A percentile compares a stretch with the other conserved stretches of the same genome.
These are phyloP conservation scores for Linnemannia elongata DNA, from an alignment of 192 early-diverging fungal species.

Conservation along the genomic window DNA sequence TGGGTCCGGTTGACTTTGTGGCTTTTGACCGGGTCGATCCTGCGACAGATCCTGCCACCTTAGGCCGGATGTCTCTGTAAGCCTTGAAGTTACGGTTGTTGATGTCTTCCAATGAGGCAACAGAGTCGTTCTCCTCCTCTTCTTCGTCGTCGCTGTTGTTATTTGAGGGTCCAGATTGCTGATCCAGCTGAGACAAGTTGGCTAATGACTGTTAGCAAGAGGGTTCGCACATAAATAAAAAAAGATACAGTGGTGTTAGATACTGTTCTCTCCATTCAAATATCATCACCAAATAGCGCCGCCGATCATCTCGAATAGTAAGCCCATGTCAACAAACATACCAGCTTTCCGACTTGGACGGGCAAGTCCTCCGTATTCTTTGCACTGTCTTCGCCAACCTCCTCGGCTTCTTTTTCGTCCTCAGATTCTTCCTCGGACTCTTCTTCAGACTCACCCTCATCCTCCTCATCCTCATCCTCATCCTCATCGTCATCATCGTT, in stretches of 20 bases:
- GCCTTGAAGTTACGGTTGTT: constrained; percentile 68
- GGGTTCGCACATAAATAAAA: neutral
- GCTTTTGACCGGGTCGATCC: constrained; percentile 42
- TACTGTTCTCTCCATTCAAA: neutral
- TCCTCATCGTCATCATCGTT: constrained; percentile 30
- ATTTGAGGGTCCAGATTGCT: constrained; percentile 22
- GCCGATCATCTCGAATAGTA: neutral
- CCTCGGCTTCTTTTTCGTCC: constrained; percentile 35
- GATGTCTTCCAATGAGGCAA: constrained; percentile 43
- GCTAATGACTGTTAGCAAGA: constrained; percentile 36
- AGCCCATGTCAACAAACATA: neutral
- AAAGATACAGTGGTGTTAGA: constrained; percentile 2
- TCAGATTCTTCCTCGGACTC: constrained; percentile 35
- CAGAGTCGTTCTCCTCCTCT: constrained; percentile 47
- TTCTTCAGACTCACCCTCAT: constrained; percentile 46
- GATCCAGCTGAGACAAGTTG: constrained; percentile 45
- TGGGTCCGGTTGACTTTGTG: constrained; percentile 42
- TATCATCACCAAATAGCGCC: neutral
- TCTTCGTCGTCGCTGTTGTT: constrained; percentile 52
- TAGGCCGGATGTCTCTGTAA: constrained; percentile 59
- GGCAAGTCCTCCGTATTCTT: constrained; percentile 32
- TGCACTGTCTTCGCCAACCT: constrained; percentile 3
- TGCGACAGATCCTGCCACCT: constrained; percentile 35
- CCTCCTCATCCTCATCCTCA: constrained; percentile 37
- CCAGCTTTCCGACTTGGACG: constrained; percentile 42